phyloP scores from a whole-genome alignment of 2,329 filamentous ascomycete species.

The Onygena corvina region DNA sequence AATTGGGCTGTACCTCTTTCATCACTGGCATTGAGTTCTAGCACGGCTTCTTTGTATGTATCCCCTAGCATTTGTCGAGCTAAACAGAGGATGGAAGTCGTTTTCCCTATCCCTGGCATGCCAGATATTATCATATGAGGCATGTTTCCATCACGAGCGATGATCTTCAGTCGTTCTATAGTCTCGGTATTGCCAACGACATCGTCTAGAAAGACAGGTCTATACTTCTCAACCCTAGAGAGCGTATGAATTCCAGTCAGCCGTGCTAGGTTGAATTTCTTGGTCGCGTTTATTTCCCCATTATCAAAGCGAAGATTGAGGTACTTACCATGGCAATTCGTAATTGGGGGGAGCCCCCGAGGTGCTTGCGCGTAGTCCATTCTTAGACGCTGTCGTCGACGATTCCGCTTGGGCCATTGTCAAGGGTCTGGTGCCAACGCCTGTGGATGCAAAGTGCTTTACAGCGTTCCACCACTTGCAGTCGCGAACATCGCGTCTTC shows the following conservation, averaged over 20 bases:
- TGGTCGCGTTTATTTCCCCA: neutral
- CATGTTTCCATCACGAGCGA: conserved; percentile 98
- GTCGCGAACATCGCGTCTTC: neutral
- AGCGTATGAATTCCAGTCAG: conserved; percentile 1
- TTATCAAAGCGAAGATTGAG: neutral
- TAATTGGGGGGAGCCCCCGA: conserved; percentile 34
- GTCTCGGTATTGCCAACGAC: conserved; percentile 97
- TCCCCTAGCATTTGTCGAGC: conserved; percentile 84
- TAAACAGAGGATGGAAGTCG: conserved; percentile 85
- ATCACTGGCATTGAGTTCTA: conserved; percentile 93
- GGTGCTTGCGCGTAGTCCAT: conserved; percentile 30
- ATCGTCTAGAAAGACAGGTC: conserved; percentile 87
- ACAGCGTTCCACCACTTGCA: no score
- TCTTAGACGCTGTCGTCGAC: conserved; percentile 33
- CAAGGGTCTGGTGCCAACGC: neutral
- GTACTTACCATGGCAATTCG: conserved; percentile 39
- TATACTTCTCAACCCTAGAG: conserved; percentile 91
- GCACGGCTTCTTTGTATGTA: conserved; percentile 90
- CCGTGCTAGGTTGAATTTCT: neutral
- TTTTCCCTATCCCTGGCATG: conserved; percentile 98
- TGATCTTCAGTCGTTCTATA: conserved; percentile 93
- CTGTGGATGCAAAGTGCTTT: no score
- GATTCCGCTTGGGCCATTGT: conserved; percentile 38
- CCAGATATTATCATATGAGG: conserved; percentile 98
- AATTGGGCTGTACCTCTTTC: conserved; percentile 54